Conservation (phyloP, 2,329 filamentous ascomycete genomes). For the Talaromyces amestolkiae region DNA sequence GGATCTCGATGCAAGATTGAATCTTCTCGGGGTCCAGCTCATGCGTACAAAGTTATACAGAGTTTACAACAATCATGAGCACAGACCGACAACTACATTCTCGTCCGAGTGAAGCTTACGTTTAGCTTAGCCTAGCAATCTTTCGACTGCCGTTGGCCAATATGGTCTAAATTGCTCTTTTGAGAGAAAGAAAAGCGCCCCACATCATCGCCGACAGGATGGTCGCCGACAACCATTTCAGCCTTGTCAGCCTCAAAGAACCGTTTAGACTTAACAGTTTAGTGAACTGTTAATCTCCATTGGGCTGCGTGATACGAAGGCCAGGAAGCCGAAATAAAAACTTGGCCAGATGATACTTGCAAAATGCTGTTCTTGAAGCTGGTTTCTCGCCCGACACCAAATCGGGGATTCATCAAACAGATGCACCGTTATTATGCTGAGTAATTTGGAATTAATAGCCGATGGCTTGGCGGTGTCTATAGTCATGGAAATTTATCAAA, state of each 20-base stretch:
- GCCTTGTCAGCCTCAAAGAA: neutral
- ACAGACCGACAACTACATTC: neutral
- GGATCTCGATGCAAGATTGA: neutral
- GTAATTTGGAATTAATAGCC: neutral
- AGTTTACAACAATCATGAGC: neutral
- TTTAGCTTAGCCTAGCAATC: neutral
- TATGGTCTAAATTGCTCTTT: neutral
- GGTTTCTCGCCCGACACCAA: neutral
- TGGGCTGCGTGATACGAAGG: slow-evolving; percentile 1
- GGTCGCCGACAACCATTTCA: neutral
- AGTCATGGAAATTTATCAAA: neutral
- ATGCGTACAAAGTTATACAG: too few relatives aligned
- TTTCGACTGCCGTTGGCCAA: neutral
- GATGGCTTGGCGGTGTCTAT: neutral
- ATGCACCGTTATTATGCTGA: neutral
- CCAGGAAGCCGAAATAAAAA: neutral
- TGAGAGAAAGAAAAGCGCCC: neutral
- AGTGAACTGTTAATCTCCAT: neutral
- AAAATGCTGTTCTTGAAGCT: neutral
- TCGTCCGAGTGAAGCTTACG: neutral
- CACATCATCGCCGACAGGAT: neutral
- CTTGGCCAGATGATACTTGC: neutral
- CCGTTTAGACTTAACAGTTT: neutral
- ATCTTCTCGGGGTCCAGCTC: neutral
- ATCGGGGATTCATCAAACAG: neutral